These are phyloP conservation scores for Candida multigemmis DNA, from an alignment of 805 yeast species.

Conservation along the genomic window DNA sequence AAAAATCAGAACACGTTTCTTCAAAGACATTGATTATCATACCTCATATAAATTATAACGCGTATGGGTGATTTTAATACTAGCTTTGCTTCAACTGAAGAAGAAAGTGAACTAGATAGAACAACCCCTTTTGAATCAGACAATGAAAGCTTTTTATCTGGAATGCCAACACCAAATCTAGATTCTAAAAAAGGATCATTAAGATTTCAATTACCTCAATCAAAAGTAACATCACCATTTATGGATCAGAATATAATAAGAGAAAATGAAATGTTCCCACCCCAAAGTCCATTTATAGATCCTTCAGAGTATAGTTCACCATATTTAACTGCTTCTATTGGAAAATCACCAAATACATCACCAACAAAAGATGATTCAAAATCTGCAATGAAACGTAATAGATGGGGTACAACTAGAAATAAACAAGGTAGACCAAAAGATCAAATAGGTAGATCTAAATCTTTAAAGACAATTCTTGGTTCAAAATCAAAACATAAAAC, in stretches of 20 bases:
- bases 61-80: too few species aligned
- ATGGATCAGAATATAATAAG: constrained; percentile 13
- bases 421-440: constrained; percentile 57
- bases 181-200: constrained; percentile 14
- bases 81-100: too few species aligned
- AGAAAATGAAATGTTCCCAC: constrained; percentile 17
- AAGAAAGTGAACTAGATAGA: too few species aligned
- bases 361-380: constrained; percentile 3
- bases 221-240: constrained; percentile 18
- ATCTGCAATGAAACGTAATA: constrained; percentile 55
- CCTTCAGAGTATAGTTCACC: too few species aligned
- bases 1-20: too few species aligned
- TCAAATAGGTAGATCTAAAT: constrained; percentile 46
- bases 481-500: constrained; percentile 10
- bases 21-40: too few species aligned
- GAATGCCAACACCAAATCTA: background rate
- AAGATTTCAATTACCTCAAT: constrained; percentile 21
- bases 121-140: too few species aligned
- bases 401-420: constrained; percentile 89
- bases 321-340: too few species aligned
- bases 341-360: too few species aligned
- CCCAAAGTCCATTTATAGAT: constrained; percentile 19
- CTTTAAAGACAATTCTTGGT: constrained; percentile 38
- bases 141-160: too few species aligned
- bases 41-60: too few species aligned